These are phyloP conservation scores for Magnusiomyces paraingens DNA, from an alignment of 1,139 yeast genomes.

Conservation along the genomic window DNA sequence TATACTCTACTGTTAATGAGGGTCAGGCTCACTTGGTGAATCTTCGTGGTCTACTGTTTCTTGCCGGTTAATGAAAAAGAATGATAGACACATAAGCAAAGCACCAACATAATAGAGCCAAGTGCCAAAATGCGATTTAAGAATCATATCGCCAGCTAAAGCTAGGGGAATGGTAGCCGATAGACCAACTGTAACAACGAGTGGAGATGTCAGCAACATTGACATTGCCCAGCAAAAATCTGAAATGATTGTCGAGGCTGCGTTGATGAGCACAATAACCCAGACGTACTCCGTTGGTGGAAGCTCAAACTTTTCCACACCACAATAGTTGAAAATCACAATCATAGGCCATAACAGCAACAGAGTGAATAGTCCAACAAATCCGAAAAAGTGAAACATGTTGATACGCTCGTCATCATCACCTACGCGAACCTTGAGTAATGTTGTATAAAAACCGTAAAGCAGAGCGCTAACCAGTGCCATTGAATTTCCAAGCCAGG, in stretches of 20 bases:
- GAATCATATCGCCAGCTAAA: conserved; percentile 78
- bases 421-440: conserved; percentile 65
- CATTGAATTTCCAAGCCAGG: conserved; percentile 65
- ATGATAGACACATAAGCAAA: conserved; percentile 42
- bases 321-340: conserved; percentile 52
- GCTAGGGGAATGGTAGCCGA: conserved; percentile 93
- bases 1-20: background rate
- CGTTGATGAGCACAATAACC: conserved; percentile 54
- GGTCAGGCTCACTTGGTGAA: background rate
- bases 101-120: conserved; percentile 73
- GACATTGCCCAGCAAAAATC: conserved; percentile 97
- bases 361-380: conserved; percentile 80
- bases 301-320: conserved; percentile 61
- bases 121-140: conserved; percentile 59
- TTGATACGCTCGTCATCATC: conserved; percentile 63
- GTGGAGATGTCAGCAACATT: conserved; percentile 83
- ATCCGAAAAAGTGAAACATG: conserved; percentile 86
- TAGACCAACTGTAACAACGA: conserved; percentile 91
- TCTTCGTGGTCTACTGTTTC: conserved; percentile 4
- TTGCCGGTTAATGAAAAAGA: conserved; percentile 1
- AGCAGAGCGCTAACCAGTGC: conserved; percentile 80
- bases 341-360: conserved; percentile 80
- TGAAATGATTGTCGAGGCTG: conserved; percentile 70
- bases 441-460: conserved; percentile 87
- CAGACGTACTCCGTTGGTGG: conserved; percentile 55